Evolutionary conservation across 208 protist genomes (phyloP).

Genomic region (Crithidia brevicula): DNA sequence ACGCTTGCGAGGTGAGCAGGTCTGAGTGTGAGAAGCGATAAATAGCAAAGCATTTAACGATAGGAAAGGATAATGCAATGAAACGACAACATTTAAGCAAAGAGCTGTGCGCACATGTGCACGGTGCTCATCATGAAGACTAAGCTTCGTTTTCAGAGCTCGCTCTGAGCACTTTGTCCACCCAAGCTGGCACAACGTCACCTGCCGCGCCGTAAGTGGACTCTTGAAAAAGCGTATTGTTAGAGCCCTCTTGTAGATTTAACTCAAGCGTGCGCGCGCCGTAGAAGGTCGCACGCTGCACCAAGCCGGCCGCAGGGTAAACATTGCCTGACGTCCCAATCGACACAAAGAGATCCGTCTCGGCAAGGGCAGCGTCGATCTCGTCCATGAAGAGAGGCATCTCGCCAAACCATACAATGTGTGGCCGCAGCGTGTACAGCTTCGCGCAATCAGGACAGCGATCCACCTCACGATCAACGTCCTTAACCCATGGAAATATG

Average conservation of each 20-base stretch:
- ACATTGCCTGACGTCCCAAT: constrained; percentile 80
- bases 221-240: constrained; percentile 50
- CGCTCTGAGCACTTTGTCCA: constrained; percentile 48
- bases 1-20: no score
- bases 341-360: constrained; percentile 70
- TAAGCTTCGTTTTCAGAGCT: no score
- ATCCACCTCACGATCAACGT: constrained; percentile 39
- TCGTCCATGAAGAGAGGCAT: constrained; percentile 73
- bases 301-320: constrained; percentile 77
- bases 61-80: no score
- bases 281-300: constrained; percentile 30
- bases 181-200: constrained; percentile 59
- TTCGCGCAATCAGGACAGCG: constrained; percentile 51
- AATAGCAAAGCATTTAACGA: no score
- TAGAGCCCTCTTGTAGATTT: constrained; percentile 54
- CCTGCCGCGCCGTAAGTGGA: constrained; percentile 56
- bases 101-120: no score
- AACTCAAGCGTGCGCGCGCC: constrained; percentile 63
- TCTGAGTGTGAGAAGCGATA: no score
- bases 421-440: constrained; percentile 63
- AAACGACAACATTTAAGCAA: no score
- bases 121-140: no score
- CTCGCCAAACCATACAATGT: constrained; percentile 89
- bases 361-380: constrained; percentile 37
- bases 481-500: constrained; percentile 34